These are phyloP conservation scores for Cryptosporidium meleagridis DNA, from an alignment of 169 alveolate species.

Conservation along the genomic window DNA sequence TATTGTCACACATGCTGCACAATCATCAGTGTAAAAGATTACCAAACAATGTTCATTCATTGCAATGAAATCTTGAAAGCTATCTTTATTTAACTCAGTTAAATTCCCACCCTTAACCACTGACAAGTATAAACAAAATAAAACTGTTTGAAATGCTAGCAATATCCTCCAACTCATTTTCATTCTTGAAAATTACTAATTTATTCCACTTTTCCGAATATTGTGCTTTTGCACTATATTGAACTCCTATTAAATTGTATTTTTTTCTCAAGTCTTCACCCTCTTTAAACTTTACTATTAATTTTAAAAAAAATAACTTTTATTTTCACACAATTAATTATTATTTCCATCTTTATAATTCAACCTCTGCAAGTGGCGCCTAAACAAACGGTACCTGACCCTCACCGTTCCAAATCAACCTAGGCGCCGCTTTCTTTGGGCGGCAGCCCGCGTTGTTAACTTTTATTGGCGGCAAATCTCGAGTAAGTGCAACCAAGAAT, in stretches of 20 bases:
- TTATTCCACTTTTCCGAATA: not conserved
- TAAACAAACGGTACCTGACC: too few species aligned
- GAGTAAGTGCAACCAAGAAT: not conserved
- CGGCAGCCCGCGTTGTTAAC: too few species aligned
- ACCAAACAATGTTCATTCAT: constrained; percentile 32
- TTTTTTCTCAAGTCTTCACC: not conserved
- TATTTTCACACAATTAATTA: too few species aligned
- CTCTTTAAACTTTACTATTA: not conserved
- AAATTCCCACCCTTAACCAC: not conserved
- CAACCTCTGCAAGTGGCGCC: too few species aligned
- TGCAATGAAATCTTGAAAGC: constrained; percentile 7
- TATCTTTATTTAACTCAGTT: constrained; percentile 4
- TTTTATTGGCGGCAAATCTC: not conserved
- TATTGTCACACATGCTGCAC: constrained; percentile 65
- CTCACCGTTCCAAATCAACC: too few species aligned
- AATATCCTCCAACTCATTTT: not conserved
- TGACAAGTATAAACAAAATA: not conserved
- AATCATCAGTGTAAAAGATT: constrained; percentile 40
- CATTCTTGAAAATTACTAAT: not conserved
- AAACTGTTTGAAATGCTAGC: not conserved
- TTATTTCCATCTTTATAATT: too few species aligned
- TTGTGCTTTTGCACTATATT: not conserved
- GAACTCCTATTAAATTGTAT: too few species aligned
- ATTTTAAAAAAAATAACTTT: too few species aligned
- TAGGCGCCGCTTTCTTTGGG: too few species aligned